phyloP scores from a whole-genome alignment of 179 eudicot genomes.

The Heliamphora pulchella region DNA sequence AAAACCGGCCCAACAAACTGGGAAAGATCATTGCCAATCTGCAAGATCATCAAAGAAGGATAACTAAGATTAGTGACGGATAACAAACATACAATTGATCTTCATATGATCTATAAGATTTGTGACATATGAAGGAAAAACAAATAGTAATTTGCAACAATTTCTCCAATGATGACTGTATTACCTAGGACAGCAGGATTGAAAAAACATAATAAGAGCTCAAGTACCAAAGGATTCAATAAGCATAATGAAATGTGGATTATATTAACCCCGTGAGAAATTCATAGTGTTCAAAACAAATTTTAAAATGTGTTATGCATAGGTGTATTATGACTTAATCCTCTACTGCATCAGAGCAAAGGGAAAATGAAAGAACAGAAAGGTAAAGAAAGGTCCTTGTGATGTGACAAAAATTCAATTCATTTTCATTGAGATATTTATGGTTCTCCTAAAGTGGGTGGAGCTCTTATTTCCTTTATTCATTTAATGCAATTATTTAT shows the following conservation, averaged over 20 bases:
- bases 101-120: background rate
- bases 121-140: background rate
- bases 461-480: background rate
- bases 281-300: background rate
- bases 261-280: background rate
- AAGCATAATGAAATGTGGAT: background rate
- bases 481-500: background rate
- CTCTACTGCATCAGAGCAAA: no score
- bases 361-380: background rate
- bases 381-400: background rate
- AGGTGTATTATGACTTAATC: background rate
- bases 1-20: conserved; percentile 62
- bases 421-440: no score
- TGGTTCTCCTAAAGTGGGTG: background rate
- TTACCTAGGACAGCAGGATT: background rate
- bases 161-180: background rate
- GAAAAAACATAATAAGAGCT: background rate
- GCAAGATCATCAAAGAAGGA: conserved; percentile 18
- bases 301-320: background rate
- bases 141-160: background rate
- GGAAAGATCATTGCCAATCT: conserved; percentile 61
- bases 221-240: background rate
- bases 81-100: background rate
- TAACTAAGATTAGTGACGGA: background rate
- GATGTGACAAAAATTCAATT: background rate